A percentile compares a stretch with the other conserved stretches of the same genome.
Evolutionary conservation across 2,329 filamentous ascomycete species (phyloP).

Genomic region (Bipolaris gigantea): DNA sequence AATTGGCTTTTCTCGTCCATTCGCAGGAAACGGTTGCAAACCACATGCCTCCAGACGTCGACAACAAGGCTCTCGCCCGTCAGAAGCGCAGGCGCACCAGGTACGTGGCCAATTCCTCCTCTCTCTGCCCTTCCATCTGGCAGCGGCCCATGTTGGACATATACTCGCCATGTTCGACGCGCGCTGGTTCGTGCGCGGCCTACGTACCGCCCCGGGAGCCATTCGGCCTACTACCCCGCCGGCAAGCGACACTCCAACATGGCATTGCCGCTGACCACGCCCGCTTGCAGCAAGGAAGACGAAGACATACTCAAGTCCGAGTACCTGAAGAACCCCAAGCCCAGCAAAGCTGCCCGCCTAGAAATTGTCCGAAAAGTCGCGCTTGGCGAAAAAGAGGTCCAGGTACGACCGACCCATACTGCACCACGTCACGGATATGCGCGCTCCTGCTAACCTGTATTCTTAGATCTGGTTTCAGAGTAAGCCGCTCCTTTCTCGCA

Average conservation of each 20-base stretch:
- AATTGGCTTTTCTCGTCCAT: constrained; percentile 62
- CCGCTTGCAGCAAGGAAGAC: constrained; percentile 62
- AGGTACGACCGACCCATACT: constrained; percentile 65
- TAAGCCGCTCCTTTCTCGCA: constrained; percentile 6
- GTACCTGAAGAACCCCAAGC: constrained; percentile 83
- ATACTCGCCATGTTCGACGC: constrained; percentile 31
- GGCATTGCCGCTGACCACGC: constrained; percentile 33
- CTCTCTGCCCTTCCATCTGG: constrained; percentile 16
- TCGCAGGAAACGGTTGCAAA: constrained; percentile 60
- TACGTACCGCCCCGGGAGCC: constrained; percentile 18
- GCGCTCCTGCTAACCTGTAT: constrained; percentile 35
- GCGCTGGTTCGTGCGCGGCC: constrained; percentile 36
- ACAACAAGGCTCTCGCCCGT: constrained; percentile 62
- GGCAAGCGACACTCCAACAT: constrained; percentile 24
- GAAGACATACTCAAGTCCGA: constrained; percentile 85
- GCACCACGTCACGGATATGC: constrained; percentile 31
- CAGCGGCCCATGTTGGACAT: constrained; percentile 17
- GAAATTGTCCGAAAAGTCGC: constrained; percentile 83
- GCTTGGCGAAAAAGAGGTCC: constrained; percentile 92
- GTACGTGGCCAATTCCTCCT: constrained; percentile 45
- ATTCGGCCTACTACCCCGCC: constrained; percentile 23
- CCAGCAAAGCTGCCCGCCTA: constrained; percentile 84
- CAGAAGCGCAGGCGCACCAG: constrained; percentile 65
- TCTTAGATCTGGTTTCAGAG: constrained; percentile 89
- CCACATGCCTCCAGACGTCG: constrained; percentile 59